Evolutionary conservation across 2,329 filamentous ascomycete genomes (phyloP).

Genomic region (Tolypocladium cylindrosporum): DNA sequence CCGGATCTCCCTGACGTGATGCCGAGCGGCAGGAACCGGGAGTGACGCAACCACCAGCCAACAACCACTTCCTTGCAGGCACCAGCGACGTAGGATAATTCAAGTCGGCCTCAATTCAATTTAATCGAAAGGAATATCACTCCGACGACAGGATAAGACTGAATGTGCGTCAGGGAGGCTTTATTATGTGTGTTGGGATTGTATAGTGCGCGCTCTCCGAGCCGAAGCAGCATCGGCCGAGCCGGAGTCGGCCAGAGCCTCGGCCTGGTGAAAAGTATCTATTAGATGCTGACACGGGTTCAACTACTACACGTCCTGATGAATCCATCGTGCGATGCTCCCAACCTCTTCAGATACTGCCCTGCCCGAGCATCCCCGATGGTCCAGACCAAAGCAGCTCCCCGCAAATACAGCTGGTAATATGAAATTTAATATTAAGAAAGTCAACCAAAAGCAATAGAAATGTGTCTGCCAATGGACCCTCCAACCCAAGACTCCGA

Average conservation of each 20-base stretch:
- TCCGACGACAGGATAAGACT: neutral
- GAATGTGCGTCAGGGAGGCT: neutral
- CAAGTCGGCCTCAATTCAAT: too few species aligned
- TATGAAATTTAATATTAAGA: slow-evolving; percentile 11
- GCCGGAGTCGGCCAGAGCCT: neutral
- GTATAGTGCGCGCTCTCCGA: neutral
- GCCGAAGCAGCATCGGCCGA: neutral
- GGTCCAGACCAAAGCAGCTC: neutral
- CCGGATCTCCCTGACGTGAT: neutral
- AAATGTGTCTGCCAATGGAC: slow-evolving; percentile 22
- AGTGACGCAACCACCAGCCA: slow-evolving; percentile 17
- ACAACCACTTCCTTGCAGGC: neutral
- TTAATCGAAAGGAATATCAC: neutral
- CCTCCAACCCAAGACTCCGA: slow-evolving; percentile 30
- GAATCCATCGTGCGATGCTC: neutral
- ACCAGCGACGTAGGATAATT: neutral
- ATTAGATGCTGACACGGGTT: neutral
- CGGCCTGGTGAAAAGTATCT: neutral
- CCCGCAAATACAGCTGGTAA: neutral
- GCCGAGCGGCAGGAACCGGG: slow-evolving; percentile 23
- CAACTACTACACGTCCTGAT: neutral
- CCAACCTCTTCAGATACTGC: neutral
- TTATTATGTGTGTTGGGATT: neutral
- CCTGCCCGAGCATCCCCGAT: neutral
- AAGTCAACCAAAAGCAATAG: slow-evolving; percentile 20